Percentiles rank a stretch among this genome's conserved stretches.
phyloP scores from a whole-genome alignment of 2,329 filamentous ascomycete genomes.

The Trichoderma atrobrunneum region DNA sequence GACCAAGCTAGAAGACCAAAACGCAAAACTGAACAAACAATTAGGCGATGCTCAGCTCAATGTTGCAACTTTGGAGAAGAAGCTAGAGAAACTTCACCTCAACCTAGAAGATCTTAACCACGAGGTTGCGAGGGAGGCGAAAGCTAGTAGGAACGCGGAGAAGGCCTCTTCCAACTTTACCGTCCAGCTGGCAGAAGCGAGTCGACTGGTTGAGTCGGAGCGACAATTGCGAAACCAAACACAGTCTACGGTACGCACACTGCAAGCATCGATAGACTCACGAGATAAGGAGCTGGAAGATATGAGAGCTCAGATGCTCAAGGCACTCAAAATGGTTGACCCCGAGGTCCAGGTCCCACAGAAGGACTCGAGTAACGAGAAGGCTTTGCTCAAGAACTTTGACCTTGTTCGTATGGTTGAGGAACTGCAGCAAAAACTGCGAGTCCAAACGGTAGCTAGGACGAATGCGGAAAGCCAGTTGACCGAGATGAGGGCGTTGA shows the following conservation, averaged over 20 bases:
- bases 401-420: slow-evolving; percentile 85
- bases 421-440: slow-evolving; percentile 81
- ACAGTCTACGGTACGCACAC: slow-evolving; percentile 77
- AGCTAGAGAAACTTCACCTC: slow-evolving; percentile 86
- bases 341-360: slow-evolving; percentile 66
- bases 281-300: slow-evolving; percentile 79
- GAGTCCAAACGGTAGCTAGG: slow-evolving; percentile 77
- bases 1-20: slow-evolving; percentile 76
- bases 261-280: slow-evolving; percentile 75
- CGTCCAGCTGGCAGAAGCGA: slow-evolving; percentile 82
- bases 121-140: slow-evolving; percentile 84
- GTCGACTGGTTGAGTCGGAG: slow-evolving; percentile 87
- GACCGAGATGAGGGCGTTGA: slow-evolving; percentile 66
- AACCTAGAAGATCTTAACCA: slow-evolving; percentile 90
- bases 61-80: slow-evolving; percentile 84
- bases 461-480: slow-evolving; percentile 80
- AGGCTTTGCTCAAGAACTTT: slow-evolving; percentile 69
- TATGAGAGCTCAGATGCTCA: slow-evolving; percentile 73
- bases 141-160: slow-evolving; percentile 84
- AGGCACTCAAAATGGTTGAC: slow-evolving; percentile 83
- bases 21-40: slow-evolving; percentile 75
- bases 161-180: slow-evolving; percentile 78
- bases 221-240: slow-evolving; percentile 80
- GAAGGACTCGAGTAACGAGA: slow-evolving; percentile 59
- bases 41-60: slow-evolving; percentile 81